Conservation (phyloP, 2,329 filamentous ascomycete species). For the Trichoderma breve region DNA sequence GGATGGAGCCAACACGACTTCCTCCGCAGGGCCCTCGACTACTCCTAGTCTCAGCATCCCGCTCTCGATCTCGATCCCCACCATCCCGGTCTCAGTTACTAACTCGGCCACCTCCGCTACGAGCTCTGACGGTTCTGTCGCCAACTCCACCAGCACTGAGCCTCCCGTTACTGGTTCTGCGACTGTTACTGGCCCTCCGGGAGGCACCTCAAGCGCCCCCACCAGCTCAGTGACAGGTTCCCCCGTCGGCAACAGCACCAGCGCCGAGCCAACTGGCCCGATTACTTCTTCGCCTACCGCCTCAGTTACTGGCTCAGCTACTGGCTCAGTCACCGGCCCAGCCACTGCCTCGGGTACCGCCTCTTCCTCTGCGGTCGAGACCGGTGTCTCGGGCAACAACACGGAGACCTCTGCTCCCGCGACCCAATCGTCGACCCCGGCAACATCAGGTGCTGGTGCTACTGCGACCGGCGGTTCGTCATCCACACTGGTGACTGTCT, state of each 20-base stretch:
- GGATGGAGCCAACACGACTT: conserved; percentile 19
- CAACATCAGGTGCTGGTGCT: background rate
- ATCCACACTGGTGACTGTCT: background rate
- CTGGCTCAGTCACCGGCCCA: background rate
- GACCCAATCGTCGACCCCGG: background rate
- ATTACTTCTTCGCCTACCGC: background rate
- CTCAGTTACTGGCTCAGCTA: background rate
- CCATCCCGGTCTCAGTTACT: background rate
- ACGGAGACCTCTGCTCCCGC: background rate
- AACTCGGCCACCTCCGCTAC: background rate
- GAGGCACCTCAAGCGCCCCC: background rate
- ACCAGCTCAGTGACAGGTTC: background rate
- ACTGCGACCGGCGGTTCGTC: background rate
- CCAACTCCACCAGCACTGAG: conserved; percentile 15
- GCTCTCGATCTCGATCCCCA: conserved; percentile 17
- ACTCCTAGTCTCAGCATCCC: conserved; percentile 16
- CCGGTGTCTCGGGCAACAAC: background rate
- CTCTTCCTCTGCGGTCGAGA: background rate
- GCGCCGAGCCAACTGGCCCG: background rate
- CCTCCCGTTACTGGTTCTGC: conserved; percentile 9
- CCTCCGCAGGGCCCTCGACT: background rate
- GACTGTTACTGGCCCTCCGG: background rate
- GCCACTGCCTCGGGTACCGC: background rate
- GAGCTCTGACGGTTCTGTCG: conserved; percentile 3
- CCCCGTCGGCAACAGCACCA: conserved; percentile 2